phyloP scores from a whole-genome alignment of 192 early-diverging fungal species.

The Mortierella hygrophila region DNA sequence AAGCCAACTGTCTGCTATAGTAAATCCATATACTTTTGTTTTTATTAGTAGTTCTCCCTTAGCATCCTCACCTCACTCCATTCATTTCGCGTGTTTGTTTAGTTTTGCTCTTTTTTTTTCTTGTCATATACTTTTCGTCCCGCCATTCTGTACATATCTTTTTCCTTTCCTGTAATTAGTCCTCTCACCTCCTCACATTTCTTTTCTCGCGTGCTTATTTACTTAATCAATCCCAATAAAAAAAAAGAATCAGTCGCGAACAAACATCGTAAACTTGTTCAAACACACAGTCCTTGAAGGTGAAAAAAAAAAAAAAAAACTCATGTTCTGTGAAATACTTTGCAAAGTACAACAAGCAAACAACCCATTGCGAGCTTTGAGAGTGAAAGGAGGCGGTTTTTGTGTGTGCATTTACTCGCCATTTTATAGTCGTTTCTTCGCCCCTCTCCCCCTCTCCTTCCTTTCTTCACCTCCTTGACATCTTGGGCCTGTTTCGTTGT shows the following conservation, averaged over 20 bases:
- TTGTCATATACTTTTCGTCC: not conserved
- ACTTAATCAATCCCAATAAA: not conserved
- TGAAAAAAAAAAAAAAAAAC: too few species aligned
- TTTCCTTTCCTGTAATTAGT: not conserved
- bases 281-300: too few species aligned
- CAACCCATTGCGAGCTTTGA: too few species aligned
- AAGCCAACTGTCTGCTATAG: not conserved
- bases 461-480: too few species aligned
- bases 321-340: too few species aligned
- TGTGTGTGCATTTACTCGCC: too few species aligned
- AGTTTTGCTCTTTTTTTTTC: not conserved
- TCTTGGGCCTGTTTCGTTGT: too few species aligned
- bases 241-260: not conserved
- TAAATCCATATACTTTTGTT: not conserved
- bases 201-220: not conserved
- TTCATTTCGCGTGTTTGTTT: not conserved
- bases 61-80: not conserved
- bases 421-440: too few species aligned
- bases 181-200: not conserved
- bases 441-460: too few species aligned
- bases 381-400: too few species aligned
- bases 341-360: too few species aligned
- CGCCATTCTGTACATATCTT: not conserved
- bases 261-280: too few species aligned
- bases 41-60: not conserved